Evolutionary conservation across 2,329 filamentous ascomycete genomes (phyloP).

Genomic region (Diaporthe humulicola): DNA sequence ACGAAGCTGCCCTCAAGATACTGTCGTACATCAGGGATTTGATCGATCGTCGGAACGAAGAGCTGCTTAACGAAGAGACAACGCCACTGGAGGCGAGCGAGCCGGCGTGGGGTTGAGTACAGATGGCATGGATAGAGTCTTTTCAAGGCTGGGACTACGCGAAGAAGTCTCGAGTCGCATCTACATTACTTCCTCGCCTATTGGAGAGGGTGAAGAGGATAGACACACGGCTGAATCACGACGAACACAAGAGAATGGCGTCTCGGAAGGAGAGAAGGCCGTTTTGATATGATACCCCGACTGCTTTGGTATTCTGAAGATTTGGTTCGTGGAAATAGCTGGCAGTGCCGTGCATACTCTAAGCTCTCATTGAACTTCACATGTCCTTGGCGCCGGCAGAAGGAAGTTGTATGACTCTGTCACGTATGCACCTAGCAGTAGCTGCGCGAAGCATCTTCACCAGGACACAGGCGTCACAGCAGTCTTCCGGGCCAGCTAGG

Average conservation of each 20-base stretch:
- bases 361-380: background rate
- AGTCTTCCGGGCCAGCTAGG: background rate
- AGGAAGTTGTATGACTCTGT: background rate
- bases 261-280: background rate
- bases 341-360: constrained; percentile 15
- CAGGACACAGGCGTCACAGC: background rate
- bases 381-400: background rate
- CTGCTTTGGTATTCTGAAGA: constrained; percentile 15
- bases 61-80: constrained; percentile 38
- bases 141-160: background rate
- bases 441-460: background rate
- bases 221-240: background rate
- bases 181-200: background rate
- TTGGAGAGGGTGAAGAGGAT: background rate
- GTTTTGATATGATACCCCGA: constrained; percentile 31
- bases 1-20: constrained; percentile 47
- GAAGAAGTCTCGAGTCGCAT: background rate
- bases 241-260: background rate
- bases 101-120: constrained; percentile 35
- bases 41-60: constrained; percentile 41
- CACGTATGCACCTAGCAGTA: constrained; percentile 18
- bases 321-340: constrained; percentile 16
- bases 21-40: constrained; percentile 44
- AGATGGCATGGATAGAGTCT: background rate
- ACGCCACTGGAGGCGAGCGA: constrained; percentile 38